Base-by-base conservation (phyloP, 148 eudicot species). In the Heliamphora exappendiculata region DNA sequence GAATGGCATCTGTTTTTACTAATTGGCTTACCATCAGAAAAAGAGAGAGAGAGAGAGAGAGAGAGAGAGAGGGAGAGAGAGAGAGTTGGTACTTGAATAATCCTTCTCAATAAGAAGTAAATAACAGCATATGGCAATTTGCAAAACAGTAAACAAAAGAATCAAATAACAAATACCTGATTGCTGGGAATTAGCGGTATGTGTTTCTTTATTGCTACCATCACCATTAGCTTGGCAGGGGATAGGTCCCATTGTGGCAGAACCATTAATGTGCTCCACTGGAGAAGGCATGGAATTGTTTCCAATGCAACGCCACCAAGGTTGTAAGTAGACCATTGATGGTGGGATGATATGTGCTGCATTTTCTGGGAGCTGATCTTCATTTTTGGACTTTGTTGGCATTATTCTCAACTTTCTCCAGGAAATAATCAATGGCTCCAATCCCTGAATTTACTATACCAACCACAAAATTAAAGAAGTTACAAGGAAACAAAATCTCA, bases 301-400 rank as follows among this genome's bases (percentile, higher is more conserved):
- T 75, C 74, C 82, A 70, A 70, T 59, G 34, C 85, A 79, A 60
- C 73, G 91, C 96, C 96, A 91, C 96, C 91, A 89, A 66, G 93
- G 96, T 62, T 88, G 92, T 55, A 78, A 67, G 75, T 83, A 78
- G 31, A 79, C 34, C 45, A 78, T 59, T 13, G 84, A 73, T 4
- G 78, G 79, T 37, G 78, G 44, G 53, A 73, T 67, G 37, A 53
- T 70, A 78, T 75, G 73, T 73, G 60, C 73, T 70, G 76, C 81
- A 41, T 73, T 72, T 69, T 84, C 81, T 14, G 60, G 17, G 3
- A 65, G 78, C 31, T 60, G 68, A 64, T 76, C 82, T 44, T 83
- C 82, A 77, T 75, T 80, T 51, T 84, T 78, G 13, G 79, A 76
- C 54, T 82, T 74, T 20, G 84, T 79, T 11, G 88, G 85, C 91